Percentiles rank a stretch among this genome's conserved stretches.
phyloP scores from a whole-genome alignment of 2,329 filamentous ascomycete genomes.

The Clonostachys rosea region DNA sequence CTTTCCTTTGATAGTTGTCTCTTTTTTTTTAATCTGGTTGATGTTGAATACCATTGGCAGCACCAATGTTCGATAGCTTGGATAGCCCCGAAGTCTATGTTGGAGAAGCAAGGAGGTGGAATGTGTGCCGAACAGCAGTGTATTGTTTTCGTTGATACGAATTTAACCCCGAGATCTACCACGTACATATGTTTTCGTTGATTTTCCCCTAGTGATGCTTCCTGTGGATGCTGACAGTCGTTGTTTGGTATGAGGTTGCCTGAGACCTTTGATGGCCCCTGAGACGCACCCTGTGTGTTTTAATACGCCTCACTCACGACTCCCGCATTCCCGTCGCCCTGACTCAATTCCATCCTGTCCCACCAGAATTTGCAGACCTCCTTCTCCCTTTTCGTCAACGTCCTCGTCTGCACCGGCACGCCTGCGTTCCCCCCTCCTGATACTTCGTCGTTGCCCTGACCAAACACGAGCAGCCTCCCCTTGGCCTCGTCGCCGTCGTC shows the following conservation, averaged over 20 bases:
- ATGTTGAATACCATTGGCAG: too few relatives aligned
- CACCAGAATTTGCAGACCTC: slow-evolving; percentile 58
- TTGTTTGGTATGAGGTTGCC: too few relatives aligned
- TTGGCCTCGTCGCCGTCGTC: slow-evolving; percentile 8
- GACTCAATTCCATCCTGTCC: slow-evolving; percentile 34
- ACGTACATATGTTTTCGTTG: too few relatives aligned
- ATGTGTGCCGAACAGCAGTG: not conserved
- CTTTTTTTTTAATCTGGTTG: too few relatives aligned
- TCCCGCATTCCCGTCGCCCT: slow-evolving; percentile 12
- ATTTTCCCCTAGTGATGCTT: too few relatives aligned
- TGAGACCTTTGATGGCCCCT: too few relatives aligned
- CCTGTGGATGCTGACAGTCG: too few relatives aligned
- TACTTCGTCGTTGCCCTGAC: slow-evolving; percentile 53
- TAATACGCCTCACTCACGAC: not conserved
- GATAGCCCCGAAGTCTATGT: too few relatives aligned
- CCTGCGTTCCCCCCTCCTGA: slow-evolving; percentile 31
- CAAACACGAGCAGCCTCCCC: slow-evolving; percentile 48
- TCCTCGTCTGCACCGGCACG: slow-evolving; percentile 33
- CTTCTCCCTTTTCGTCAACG: slow-evolving; percentile 34
- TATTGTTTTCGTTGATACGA: slow-evolving; percentile 1
- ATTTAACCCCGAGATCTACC: not conserved
- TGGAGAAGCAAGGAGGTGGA: too few relatives aligned
- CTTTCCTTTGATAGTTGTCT: too few relatives aligned
- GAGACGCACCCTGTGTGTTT: not conserved
- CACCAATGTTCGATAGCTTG: too few relatives aligned